A percentile compares a stretch with the other conserved stretches of the same genome.
Conservation (phyloP, 345 rosid genomes). For the Dipteronia sinensis region DNA sequence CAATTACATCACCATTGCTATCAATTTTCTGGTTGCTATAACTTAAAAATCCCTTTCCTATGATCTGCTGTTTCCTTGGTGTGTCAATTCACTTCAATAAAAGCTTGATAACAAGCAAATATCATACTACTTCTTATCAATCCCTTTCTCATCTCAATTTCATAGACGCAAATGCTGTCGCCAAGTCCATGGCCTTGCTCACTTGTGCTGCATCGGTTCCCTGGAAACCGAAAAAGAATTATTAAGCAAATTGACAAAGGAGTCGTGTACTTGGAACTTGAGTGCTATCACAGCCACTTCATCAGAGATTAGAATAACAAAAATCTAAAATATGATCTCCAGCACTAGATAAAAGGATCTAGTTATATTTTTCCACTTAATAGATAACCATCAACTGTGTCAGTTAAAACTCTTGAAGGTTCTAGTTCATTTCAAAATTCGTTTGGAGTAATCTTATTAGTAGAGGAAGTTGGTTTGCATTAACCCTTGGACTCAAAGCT, state of each 20-base stretch:
- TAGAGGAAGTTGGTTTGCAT: background rate
- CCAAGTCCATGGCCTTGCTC: conserved; percentile 69
- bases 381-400: background rate
- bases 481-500: background rate
- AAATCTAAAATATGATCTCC: background rate
- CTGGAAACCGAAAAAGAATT: conserved; percentile 33
- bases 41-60: background rate
- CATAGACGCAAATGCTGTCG: conserved; percentile 70
- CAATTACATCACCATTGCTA: background rate
- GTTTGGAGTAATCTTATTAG: no score
- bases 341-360: background rate
- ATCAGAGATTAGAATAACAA: background rate
- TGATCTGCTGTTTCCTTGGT: background rate
- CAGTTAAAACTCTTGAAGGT: background rate
- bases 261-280: no score
- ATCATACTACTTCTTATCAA: background rate
- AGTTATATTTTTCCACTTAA: background rate
- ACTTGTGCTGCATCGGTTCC: conserved; percentile 80
- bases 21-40: background rate
- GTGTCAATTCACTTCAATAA: background rate
- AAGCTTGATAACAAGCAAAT: background rate
- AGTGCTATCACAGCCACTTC: no score
- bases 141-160: conserved; percentile 54
- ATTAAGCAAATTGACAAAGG: background rate
- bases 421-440: background rate